Conservation (phyloP, 352 stramenopile genomes). For the Pythium monospermum region DNA sequence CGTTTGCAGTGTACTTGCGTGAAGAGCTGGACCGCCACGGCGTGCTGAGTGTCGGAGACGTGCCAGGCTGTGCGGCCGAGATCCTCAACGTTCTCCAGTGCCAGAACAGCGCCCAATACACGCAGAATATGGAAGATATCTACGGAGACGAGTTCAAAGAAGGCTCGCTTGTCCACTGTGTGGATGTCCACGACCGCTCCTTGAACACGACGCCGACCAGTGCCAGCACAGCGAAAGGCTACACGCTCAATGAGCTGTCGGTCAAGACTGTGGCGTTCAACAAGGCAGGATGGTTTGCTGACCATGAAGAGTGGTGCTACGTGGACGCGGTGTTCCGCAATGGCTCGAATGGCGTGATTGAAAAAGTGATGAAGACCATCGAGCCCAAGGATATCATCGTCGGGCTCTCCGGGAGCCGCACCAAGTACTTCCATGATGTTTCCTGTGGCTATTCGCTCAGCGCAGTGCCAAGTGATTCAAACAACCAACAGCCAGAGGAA, state of each 20-base stretch:
- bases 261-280: constrained; percentile 15
- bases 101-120: not conserved
- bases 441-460: constrained; percentile 1
- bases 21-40: not conserved
- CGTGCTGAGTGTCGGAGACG: constrained; percentile 5
- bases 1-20: not conserved
- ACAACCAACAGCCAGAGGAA: too few relatives aligned
- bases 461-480: too few relatives aligned
- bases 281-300: not conserved
- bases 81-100: not conserved
- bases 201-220: not conserved
- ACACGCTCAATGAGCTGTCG: not conserved
- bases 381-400: constrained; percentile 1
- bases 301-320: constrained; percentile 13
- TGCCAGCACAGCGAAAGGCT: too few relatives aligned
- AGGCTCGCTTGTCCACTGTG: constrained; percentile 1
- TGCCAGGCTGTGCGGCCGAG: constrained; percentile 1
- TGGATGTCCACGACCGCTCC: not conserved
- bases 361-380: constrained; percentile 2
- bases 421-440: constrained; percentile 5
- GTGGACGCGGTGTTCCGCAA: constrained; percentile 3
- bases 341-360: not conserved
- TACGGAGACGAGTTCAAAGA: constrained; percentile 6
- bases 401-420: not conserved
- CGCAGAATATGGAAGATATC: constrained; percentile 5